Base-by-base conservation (phyloP, 169 alveolate species). In the Plasmodium cynomolgi region DNA sequence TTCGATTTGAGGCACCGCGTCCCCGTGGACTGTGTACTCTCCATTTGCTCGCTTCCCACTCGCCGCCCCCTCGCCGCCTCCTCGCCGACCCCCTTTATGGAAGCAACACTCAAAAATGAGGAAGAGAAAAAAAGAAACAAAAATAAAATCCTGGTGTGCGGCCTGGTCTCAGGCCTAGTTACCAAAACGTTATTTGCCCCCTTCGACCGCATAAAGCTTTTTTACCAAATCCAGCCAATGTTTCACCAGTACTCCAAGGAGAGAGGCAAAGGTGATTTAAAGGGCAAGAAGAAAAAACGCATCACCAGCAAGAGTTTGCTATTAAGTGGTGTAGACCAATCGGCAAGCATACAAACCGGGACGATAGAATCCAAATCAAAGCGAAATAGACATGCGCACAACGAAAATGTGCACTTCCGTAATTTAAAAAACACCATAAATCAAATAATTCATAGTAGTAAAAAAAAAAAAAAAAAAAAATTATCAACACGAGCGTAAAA, bases 131-230 rank as follows among this genome's bases (percentile, higher is more conserved):
- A 91, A 82, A 81, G 75, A 20, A 96, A 92, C 73, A 94, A 91
- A 90, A 94, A 92, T 20, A 86, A 83, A 73, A 91, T 94, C 39
- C 84, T 96, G 62, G 54, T 84, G 62, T 96, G 98, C 86, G 98
- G 98, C 41, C 62, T 96, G 41, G 82, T 93, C 31, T 96, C 98
- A 23, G 98, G 98, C 5, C 71, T 97, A 1, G 79, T 97, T 8
- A 97, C 98, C 62, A 97, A 97, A 95, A 96, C 98, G 0, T 90
- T 95, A 44, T 97, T 98, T 86, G 98, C 98, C 29, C 98, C 98
- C 8, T 93, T 97, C 93, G 98, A 97, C 80, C 92, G 98, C 31
- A 94, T 97, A 39, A 95, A 98, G 34, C 95, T 97, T 8, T 95
- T 97, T 83, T 97, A 96, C 94, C 98, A 97, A 90, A 96, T 97